These are phyloP conservation scores for Harringtonia aguacate DNA, from an alignment of 2,329 filamentous ascomycete species.

Conservation along the genomic window DNA sequence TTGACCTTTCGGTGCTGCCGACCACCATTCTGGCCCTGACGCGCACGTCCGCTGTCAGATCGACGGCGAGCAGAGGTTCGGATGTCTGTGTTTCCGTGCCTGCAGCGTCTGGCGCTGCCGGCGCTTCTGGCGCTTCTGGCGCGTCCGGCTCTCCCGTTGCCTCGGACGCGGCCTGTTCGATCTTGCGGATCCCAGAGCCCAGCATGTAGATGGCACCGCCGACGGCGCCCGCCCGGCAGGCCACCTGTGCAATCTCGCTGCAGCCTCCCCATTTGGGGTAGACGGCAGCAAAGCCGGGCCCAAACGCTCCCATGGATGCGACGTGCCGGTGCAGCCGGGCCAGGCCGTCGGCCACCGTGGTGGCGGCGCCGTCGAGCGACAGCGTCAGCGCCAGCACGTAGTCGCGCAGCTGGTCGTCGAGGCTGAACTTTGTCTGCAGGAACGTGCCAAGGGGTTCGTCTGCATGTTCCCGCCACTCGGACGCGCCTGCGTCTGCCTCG, in stretches of 20 bases:
- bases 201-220: constrained; percentile 87
- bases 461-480: constrained; percentile 47
- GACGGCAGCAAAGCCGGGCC: constrained; percentile 79
- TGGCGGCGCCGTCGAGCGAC: constrained; percentile 47
- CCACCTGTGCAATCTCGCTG: constrained; percentile 83
- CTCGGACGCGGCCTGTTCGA: constrained; percentile 23
- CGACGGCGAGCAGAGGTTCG: constrained; percentile 27
- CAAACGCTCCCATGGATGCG: constrained; percentile 77
- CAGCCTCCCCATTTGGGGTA: constrained; percentile 88
- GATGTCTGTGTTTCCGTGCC: constrained; percentile 7
- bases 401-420: constrained; percentile 57
- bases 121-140: constrained; percentile 3
- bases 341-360: constrained; percentile 56
- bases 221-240: constrained; percentile 81
- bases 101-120: constrained; percentile 13
- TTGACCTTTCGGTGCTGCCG: constrained; percentile 21
- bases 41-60: constrained; percentile 45
- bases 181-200: constrained; percentile 46
- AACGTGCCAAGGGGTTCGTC: constrained; percentile 44
- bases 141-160: constrained; percentile 12
- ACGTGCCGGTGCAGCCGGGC: constrained; percentile 68
- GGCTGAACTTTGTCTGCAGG: constrained; percentile 50
- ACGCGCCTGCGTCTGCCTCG: neutral
- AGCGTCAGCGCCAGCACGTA: constrained; percentile 59
- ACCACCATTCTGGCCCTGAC: constrained; percentile 47